A percentile compares a stretch with the other conserved stretches of the same genome.
These are phyloP conservation scores for Bretschneidera sinensis DNA, from an alignment of 345 rosid species.

Conservation along the genomic window DNA sequence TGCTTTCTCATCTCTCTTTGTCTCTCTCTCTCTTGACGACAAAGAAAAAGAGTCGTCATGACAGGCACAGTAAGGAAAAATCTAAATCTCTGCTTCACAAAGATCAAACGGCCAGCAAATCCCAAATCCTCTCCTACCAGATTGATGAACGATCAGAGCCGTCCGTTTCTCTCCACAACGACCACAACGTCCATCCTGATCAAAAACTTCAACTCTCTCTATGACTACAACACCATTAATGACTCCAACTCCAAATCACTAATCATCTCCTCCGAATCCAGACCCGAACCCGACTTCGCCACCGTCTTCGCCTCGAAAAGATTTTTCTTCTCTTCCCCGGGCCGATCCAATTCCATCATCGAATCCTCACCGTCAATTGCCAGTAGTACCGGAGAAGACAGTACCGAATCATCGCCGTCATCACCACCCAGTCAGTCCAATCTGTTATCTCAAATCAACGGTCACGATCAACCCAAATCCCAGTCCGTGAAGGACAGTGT, in stretches of 20 bases:
- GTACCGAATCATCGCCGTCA: background rate
- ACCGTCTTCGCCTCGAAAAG: conserved; percentile 69
- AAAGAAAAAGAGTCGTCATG: conserved; percentile 26
- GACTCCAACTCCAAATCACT: conserved; percentile 18
- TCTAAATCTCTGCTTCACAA: conserved; percentile 54
- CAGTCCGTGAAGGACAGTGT: conserved; percentile 32
- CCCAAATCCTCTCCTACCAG: conserved; percentile 13
- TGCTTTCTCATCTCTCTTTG: background rate
- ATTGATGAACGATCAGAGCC: conserved; percentile 7
- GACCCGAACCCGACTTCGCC: conserved; percentile 51
- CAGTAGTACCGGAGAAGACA: conserved; percentile 15
- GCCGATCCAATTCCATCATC: conserved; percentile 81
- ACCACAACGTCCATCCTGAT: conserved; percentile 23
- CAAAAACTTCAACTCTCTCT: conserved; percentile 45
- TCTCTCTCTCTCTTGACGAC: background rate
- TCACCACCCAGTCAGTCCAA: background rate
- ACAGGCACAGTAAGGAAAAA: conserved; percentile 33
- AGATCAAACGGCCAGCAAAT: conserved; percentile 27
- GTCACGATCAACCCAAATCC: background rate
- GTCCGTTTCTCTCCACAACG: conserved; percentile 11
- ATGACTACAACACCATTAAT: conserved; percentile 20
- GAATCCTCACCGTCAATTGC: conserved; percentile 42
- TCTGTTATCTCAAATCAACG: no score
- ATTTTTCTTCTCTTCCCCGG: conserved; percentile 91
- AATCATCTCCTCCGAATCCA: conserved; percentile 14